Evolutionary conservation across 1,139 yeast genomes (phyloP).

Genomic region (Casaregolazyma suthepensis): DNA sequence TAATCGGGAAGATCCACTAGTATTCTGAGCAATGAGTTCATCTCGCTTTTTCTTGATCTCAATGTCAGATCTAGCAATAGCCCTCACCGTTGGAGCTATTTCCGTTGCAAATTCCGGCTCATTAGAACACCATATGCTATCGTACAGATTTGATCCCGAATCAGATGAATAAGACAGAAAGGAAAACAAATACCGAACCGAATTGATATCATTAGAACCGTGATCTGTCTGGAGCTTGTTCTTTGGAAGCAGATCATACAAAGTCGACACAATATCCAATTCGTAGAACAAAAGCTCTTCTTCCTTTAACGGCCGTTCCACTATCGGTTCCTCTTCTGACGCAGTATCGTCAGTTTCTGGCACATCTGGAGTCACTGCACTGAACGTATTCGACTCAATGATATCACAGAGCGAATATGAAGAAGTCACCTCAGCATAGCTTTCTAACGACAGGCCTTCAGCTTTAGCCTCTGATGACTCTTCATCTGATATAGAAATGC

Average conservation of each 20-base stretch:
- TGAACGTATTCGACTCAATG: slow-evolving; percentile 13
- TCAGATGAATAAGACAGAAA: slow-evolving; percentile 16
- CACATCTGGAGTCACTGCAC: slow-evolving; percentile 12
- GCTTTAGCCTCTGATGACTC: not conserved
- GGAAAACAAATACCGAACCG: slow-evolving; percentile 19
- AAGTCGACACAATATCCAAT: slow-evolving; percentile 7
- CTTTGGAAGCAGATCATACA: not conserved
- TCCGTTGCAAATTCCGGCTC: slow-evolving; percentile 20
- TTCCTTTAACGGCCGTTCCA: slow-evolving; percentile 12
- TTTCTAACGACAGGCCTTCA: slow-evolving; percentile 1
- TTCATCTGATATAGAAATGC: slow-evolving; percentile 1
- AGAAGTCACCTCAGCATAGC: slow-evolving; percentile 1
- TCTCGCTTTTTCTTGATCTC: not conserved
- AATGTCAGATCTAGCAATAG: slow-evolving; percentile 26
- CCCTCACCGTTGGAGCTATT: slow-evolving; percentile 26
- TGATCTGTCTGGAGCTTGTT: not conserved
- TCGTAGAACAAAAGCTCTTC: slow-evolving; percentile 18
- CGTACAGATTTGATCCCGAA: slow-evolving; percentile 11
- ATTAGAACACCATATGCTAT: slow-evolving; percentile 17
- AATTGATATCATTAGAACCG: slow-evolving; percentile 10
- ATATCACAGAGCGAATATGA: slow-evolving; percentile 19
- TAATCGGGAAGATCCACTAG: slow-evolving; percentile 13
- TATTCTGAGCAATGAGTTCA: slow-evolving; percentile 6
- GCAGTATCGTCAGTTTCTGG: slow-evolving; percentile 12
- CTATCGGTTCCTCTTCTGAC: slow-evolving; percentile 11